Percentiles rank a stretch among this genome's conserved stretches.
phyloP scores from a whole-genome alignment of 2,329 filamentous ascomycete species.

The Seiridium cupressi region DNA sequence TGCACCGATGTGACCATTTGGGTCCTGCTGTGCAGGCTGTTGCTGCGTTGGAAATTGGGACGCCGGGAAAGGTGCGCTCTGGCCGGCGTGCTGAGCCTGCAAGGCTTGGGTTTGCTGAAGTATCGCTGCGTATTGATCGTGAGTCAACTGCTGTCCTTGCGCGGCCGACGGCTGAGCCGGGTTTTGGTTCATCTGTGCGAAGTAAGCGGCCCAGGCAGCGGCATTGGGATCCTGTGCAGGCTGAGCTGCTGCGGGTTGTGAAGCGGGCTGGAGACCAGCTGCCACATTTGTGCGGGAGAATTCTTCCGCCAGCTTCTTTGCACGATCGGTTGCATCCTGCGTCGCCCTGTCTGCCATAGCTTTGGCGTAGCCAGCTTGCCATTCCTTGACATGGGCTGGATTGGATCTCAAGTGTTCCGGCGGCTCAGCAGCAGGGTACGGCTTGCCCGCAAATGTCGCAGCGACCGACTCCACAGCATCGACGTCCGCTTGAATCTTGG shows the following conservation, averaged over 20 bases:
- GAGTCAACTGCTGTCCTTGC: not conserved
- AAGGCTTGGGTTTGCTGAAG: conserved; percentile 7
- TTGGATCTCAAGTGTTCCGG: conserved; percentile 51
- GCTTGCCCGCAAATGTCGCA: conserved; percentile 40
- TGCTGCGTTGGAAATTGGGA: conserved; percentile 12
- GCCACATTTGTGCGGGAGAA: conserved; percentile 24
- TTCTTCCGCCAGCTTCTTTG: conserved; percentile 31
- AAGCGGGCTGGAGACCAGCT: conserved; percentile 10
- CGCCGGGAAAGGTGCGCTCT: conserved; percentile 11
- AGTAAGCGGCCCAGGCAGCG: conserved; percentile 37
- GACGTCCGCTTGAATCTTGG: conserved; percentile 39
- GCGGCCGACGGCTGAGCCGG: not conserved
- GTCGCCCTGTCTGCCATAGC: conserved; percentile 36
- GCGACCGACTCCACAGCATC: conserved; percentile 41
- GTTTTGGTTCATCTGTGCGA: conserved; percentile 31
- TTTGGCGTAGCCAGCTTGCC: conserved; percentile 49
- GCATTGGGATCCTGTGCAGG: conserved; percentile 20
- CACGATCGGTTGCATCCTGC: conserved; percentile 34
- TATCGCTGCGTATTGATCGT: conserved; percentile 1
- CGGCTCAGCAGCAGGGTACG: conserved; percentile 49
- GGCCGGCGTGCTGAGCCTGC: conserved; percentile 6
- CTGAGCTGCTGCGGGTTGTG: conserved; percentile 20
- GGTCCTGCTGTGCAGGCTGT: conserved; percentile 16
- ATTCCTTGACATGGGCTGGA: conserved; percentile 46
- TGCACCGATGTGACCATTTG: conserved; percentile 21